Base-by-base conservation (phyloP, 2,329 filamentous ascomycete genomes). In the Exophiala oligosperma region DNA sequence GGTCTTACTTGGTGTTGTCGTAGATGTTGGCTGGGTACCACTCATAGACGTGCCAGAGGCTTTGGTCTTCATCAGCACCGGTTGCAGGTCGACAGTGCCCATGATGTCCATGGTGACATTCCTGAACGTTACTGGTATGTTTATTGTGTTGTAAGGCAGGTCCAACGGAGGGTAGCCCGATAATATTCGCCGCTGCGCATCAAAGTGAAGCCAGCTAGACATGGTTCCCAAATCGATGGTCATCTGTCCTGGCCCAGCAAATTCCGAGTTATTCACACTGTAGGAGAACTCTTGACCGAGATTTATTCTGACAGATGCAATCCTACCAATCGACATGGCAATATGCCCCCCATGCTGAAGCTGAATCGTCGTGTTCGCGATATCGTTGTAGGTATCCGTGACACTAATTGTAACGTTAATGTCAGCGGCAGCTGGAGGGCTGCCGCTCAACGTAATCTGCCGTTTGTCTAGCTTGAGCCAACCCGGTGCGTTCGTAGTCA, bases 391-490 rank as follows among this genome's bases (percentile, higher is more conserved):
- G n/a, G 74, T 75, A 67, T 91, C 87, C 5, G 73, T 76, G 1
- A 85, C 82, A 4, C 76, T 76, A 43, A 92, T 75, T 0, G 79
- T 83, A 40, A 93, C 80, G 64, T 87, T 88, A 28, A 81, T 78
- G 3, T 85, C 83, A 49, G 77, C 76, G 2, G 84, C 81, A 51
- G 78, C 75, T n/a, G 77, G 68, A 0, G 86, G 84, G 2, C 75
- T 88, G 2, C 91, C 92, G 32, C 74, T 79, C 5, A 96, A 73
- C 0, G 74, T 75, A 69, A 91, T 81, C 0, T 84, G 86, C 7
- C 74, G 66, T 2, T 80, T 74, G 66, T 94, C 80, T 53, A 94
- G 82, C 0, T 76, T 75, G 26, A 95, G 71, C 92, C 92, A 96
- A 2, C 75, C 68, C 0, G 91, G 90, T 11, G 85, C 70, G 26